Evolutionary conservation across 768 basidiomycete genomes (phyloP), one percentile per base, ranked within the genome.

Genomic region (Mrakia frigida): DNA sequence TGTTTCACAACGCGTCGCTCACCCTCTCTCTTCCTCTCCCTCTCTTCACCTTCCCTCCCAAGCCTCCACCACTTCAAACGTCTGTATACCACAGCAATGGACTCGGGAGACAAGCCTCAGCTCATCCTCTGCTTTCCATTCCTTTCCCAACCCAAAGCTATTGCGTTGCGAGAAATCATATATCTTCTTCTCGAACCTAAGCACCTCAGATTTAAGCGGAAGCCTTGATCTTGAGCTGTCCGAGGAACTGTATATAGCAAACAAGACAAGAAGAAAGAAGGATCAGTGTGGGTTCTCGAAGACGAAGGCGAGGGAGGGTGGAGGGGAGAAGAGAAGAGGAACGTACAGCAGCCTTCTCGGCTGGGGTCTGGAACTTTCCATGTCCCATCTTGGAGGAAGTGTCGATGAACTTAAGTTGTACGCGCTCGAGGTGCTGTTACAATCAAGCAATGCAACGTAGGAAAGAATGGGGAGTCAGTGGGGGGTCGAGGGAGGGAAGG

Each of bases 341-440:
- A 92, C 90, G 81, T 88, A 60, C 56, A 28, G 25, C 28, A 25
- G 37, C 87, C 89, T 98, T 98, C 90, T 98, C 96, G 86, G 92
- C 92, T 86, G 88, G 87, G 67, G 94, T 94, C 88, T 98, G 94
- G 93, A 95, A 97, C 68, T 91, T 90, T 82, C 94, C 94, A 83
- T 97, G 95, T 81, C 95, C 94, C 86, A 94, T 94, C 86, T 97
- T 97, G 85, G 93, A 95, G 60, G 94, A 92, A 0, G 75, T 72
- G 35, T 72, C 94, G 88, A 98, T 96, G 87, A 95, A 98, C 86
- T 96, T 70, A 65, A 79, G 72, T n/a, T n/a, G n/a, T n/a, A n/a
- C n/a, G n/a, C n/a, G n/a, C 89, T 99, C 97, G 83, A 98, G 89
- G 85, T 98, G 93, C 50, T 73, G 35, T 25, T 37, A 11, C 3